Base-by-base conservation (phyloP, 495 filamentous ascomycete species). In the Acidomyces sp. region DNA sequence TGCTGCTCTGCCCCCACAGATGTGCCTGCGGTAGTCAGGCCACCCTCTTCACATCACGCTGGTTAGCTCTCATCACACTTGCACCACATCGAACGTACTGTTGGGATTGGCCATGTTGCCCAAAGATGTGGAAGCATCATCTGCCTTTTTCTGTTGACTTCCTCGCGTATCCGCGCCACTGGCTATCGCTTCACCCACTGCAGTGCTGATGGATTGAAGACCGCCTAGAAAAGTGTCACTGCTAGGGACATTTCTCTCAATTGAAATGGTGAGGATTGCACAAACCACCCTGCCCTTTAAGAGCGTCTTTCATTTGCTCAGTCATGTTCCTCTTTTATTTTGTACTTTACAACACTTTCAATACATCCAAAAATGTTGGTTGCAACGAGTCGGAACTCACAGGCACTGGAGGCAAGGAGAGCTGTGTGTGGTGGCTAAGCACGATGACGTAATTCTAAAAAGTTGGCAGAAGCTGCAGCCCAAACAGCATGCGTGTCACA, bases 91-190 rank as follows among this genome's bases (percentile, higher is more conserved):
- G 21, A 23, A 17, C 39, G 9, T 37, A 38, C 41, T 29, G 2
- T 20, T 35, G 6, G 23, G 20, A 17, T 49, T 49, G 18, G 31
- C 47, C 10, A 50, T 37, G 5, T 50, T 15, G 7, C 30, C 30
- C n/a, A 50, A 23, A 11, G 41, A 45, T 10, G 28, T 19, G n/a
- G 35, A 30, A n/a, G 47, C 47, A 11, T 40, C 47, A n/a, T 45
- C 41, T 1, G 36, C 25, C 21, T 34, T 44, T 37, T 50, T 50
- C 22, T 24, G 19, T 36, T 34, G 19, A 1, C 32, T 13, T 9
- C 41, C 25, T 9, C 36, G 13, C 25, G 25, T 34, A 12, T 50
- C 36, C 9, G 42, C 10, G 16, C 37, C 27, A 13, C 32, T 28
- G 6, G 35, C 35, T 5, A 45, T 36, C 17, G 20, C 25, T n/a